phyloP scores from a whole-genome alignment of 2,329 filamentous ascomycete species.

The Cytospora chrysosperma region DNA sequence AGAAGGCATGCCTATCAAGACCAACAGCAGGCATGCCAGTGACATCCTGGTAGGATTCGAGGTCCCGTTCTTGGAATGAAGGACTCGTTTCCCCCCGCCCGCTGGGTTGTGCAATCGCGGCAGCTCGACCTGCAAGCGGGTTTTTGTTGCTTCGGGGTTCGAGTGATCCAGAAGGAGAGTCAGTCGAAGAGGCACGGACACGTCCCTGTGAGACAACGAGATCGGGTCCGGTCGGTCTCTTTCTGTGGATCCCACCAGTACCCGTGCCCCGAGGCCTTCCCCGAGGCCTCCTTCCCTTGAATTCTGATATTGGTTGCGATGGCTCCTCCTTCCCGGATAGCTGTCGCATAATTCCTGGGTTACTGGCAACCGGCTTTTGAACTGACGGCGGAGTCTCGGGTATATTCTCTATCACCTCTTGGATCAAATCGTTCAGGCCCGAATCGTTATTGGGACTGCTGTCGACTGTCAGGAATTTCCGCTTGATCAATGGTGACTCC shows the following conservation, averaged over 20 bases:
- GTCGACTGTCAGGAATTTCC: conserved; percentile 15
- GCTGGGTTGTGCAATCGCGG: background rate
- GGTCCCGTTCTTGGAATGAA: background rate
- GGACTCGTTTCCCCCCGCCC: background rate
- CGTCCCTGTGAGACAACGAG: background rate
- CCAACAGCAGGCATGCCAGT: background rate
- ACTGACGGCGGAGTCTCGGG: conserved; percentile 10
- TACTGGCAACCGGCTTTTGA: background rate
- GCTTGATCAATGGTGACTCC: conserved; percentile 19
- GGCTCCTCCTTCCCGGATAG: background rate
- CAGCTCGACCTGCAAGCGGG: background rate
- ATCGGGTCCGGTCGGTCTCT: background rate
- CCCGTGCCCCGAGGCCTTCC: background rate
- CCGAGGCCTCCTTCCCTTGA: background rate
- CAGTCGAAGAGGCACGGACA: background rate
- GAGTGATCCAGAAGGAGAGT: background rate
- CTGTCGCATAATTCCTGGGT: background rate
- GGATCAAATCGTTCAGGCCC: conserved; percentile 16
- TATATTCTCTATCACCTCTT: conserved; percentile 20
- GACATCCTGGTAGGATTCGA: conserved; percentile 14
- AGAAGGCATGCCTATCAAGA: conserved; percentile 7
- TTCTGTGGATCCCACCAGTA: background rate
- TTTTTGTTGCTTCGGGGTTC: background rate
- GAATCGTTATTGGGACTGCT: conserved; percentile 19
- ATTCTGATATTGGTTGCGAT: background rate